A percentile compares a stretch with the other conserved stretches of the same genome.
Conservation (phyloP, 208 protist species). For the Ichthyophonus hoferi region DNA sequence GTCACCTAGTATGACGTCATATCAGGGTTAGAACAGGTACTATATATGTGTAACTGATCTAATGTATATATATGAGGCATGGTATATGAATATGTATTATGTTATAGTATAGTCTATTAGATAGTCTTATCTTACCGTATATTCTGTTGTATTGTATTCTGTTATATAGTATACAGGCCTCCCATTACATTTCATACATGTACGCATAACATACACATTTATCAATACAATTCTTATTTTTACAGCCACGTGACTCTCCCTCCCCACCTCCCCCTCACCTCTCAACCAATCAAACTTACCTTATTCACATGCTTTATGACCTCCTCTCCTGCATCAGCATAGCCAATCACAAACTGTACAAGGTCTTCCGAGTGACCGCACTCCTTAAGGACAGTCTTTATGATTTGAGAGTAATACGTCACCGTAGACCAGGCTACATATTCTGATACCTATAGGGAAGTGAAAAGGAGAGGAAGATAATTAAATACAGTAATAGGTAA, state of each 20-base stretch:
- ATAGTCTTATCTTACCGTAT: too few species aligned
- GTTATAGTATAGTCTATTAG: too few species aligned
- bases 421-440: constrained; percentile 74
- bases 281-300: neutral
- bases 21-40: too few species aligned
- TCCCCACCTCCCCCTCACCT: neutral
- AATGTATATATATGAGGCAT: too few species aligned
- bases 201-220: too few species aligned
- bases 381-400: constrained; percentile 73
- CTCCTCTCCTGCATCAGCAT: constrained; percentile 65
- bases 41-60: too few species aligned
- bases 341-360: constrained; percentile 75
- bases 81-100: too few species aligned
- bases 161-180: too few species aligned
- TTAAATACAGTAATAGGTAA: neutral
- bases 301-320: constrained; percentile 47
- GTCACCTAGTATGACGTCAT: constrained; percentile 53
- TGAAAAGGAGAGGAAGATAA: neutral
- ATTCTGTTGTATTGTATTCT: too few species aligned
- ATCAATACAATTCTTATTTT: too few species aligned
- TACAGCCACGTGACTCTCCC: too few species aligned
- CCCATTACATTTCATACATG: too few species aligned
- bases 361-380: constrained; percentile 79
- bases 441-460: constrained; percentile 73
- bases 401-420: constrained; percentile 78